Percentiles rank a stretch among this genome's conserved stretches.
Evolutionary conservation across 306 rosid species (phyloP).

Genomic region (Gynostemma pentaphyllum): DNA sequence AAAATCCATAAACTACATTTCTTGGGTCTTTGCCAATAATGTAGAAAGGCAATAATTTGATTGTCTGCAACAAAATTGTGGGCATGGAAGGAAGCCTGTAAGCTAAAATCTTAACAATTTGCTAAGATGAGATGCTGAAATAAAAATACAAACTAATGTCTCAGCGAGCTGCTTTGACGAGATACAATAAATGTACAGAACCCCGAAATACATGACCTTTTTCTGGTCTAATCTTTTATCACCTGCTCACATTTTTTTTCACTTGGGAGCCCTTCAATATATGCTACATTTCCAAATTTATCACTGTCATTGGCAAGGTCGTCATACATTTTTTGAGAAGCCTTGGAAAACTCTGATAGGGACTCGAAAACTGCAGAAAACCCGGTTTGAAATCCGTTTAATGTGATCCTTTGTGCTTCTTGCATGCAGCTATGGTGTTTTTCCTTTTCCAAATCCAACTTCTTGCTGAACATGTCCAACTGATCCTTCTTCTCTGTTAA

Average conservation of each 20-base stretch:
- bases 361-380: slow-evolving; percentile 73
- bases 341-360: slow-evolving; percentile 57
- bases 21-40: slow-evolving; percentile 4
- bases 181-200: slow-evolving; percentile 41
- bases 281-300: slow-evolving; percentile 33
- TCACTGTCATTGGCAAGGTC: slow-evolving; percentile 46
- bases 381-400: slow-evolving; percentile 68
- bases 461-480: slow-evolving; percentile 45
- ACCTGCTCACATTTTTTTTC: slow-evolving; percentile 28
- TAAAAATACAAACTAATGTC: slow-evolving; percentile 32
- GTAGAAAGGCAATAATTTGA: slow-evolving; percentile 1
- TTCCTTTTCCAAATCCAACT: slow-evolving; percentile 61
- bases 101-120: slow-evolving; percentile 15
- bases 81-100: background rate
- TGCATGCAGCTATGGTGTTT: slow-evolving; percentile 58
- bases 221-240: slow-evolving; percentile 12
- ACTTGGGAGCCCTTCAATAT: slow-evolving; percentile 34
- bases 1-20: slow-evolving; percentile 3
- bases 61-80: slow-evolving; percentile 7
- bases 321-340: slow-evolving; percentile 61
- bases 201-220: background rate
- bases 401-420: slow-evolving; percentile 63
- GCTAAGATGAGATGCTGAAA: slow-evolving; percentile 18
- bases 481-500: slow-evolving; percentile 50
- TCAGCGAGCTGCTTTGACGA: slow-evolving; percentile 85